phyloP scores from a whole-genome alignment of 140 eudicot genomes.

The Stevia rebaudiana region DNA sequence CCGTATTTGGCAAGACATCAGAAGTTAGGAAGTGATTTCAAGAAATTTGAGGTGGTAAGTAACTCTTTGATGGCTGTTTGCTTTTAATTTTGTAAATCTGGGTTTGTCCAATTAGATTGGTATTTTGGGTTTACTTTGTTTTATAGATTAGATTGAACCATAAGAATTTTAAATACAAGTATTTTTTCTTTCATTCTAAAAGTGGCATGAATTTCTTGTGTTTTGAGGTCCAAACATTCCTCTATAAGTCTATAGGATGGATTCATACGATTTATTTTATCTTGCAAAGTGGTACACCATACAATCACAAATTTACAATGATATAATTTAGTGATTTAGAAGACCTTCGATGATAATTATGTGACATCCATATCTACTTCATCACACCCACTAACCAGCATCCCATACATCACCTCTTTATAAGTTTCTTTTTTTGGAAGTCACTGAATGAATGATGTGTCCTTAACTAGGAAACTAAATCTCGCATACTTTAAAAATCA shows the following conservation, averaged over 20 bases:
- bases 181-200: background rate
- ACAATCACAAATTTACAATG: too few species aligned
- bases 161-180: background rate
- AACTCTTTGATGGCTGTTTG: slow-evolving; percentile 1
- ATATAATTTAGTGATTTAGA: too few species aligned
- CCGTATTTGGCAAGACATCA: background rate
- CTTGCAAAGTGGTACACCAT: background rate
- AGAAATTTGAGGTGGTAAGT: slow-evolving; percentile 3
- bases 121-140: slow-evolving; percentile 14
- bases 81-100: slow-evolving; percentile 8
- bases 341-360: too few species aligned
- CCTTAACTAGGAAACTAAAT: too few species aligned
- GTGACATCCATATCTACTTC: too few species aligned
- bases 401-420: too few species aligned
- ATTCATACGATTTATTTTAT: background rate
- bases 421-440: too few species aligned
- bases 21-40: background rate
- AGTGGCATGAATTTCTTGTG: background rate
- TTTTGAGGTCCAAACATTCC: background rate
- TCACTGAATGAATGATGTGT: too few species aligned
- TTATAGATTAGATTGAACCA: slow-evolving; percentile 20
- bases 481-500: too few species aligned
- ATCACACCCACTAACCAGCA: too few species aligned
- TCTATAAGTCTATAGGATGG: background rate
- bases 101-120: slow-evolving; percentile 20